Base-by-base conservation (phyloP, 2,329 filamentous ascomycete genomes). In the Aureobasidium sp. region DNA sequence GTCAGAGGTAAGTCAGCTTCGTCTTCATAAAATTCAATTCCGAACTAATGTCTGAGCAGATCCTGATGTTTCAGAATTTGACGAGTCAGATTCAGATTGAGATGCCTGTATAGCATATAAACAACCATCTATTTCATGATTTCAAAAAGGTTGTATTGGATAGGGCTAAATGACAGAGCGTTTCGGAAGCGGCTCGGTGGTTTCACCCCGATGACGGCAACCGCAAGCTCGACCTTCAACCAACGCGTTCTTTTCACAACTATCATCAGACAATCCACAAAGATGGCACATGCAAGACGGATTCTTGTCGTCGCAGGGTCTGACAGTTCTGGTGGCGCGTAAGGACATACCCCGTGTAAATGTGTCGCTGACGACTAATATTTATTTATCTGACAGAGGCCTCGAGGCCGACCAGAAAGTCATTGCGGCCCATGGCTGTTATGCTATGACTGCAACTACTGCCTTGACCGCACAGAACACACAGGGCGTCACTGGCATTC, bases 401-500 rank as follows among this genome's bases (percentile, higher is more conserved):
- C 84, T 99, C 37, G 93, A 99, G 75, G 94, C 93, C 42, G 93
- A 97, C 73, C 92, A 97, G 72, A 96, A 96, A 74, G 91, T 96
- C 64, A 88, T 96, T 64, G 89, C 91, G 48, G 90, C 90, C 20
- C 91, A 97, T 82, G 87, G 88, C 64, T 94, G 90, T 77, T 97
- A 97, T 80, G 91, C 91, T 64, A 95, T 97, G 86, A 97, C 93
- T 56, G 91, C 92, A 25, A 97, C 93, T 11, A 95, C 93, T 15
- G 93, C 93, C 22, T 79, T 99, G 71, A 99, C 94, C n/a, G 92
- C 91, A 17, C 94, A 97, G 72, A 96, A 97, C 75, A 99, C 94
- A 0, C 81, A 84, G 59, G 91, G 91, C 5, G 91, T 97, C 15
- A 81, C 85, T 65, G 90, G 83, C 66, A 90, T 97, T 57, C 90